Base-by-base conservation (phyloP, 2,329 filamentous ascomycete genomes). In the Sarocladium kiliense region DNA sequence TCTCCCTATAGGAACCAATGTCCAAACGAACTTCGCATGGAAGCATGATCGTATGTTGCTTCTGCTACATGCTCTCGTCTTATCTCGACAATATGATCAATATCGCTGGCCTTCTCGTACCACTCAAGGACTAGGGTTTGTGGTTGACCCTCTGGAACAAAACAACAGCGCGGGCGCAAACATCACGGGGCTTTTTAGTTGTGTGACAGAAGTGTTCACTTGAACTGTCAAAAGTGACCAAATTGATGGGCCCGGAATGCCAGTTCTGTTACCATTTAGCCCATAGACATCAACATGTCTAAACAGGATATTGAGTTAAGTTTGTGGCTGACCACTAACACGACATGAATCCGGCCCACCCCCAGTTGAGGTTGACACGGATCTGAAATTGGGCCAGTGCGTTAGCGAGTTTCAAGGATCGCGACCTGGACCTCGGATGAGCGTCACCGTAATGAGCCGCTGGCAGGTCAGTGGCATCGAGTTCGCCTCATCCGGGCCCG, bases 381-480 rank as follows among this genome's bases (percentile, higher is more conserved):
- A 68, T 64, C 66, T 74, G 75, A 79, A 74, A 75, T 77, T 76
- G 69, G 68, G 64, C 70, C 71, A 71, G 67, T 66, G 62, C 64
- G 62, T 71, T 77, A 76, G 75, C 73, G 74, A 72, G 78, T 81
- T 81, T 81, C 75, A 79, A 76, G 74, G 74, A 68, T 60, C 61
- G 25, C 27, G 30, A 36, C 47, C 26, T 34, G 47, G 47, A 12
- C 26, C 30, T 36, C 27, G 47, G 47, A 32, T 51, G 47, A 36
- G 47, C 47, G n/a, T 51, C 47, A 51, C 47, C 47, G 47, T 19
- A 36, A 51, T 51, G 47, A 51, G 47, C 27, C 34, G 14, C 27
- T 51, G 26, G 10, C 16, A 49, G 4, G 12, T 23, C 39, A 44
- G 39, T 44, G 39, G 14, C 39, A 44, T 21, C 3, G 19, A 4